Conservation (phyloP, 139 green algal genomes). For the Diplosphaera chodatii region DNA sequence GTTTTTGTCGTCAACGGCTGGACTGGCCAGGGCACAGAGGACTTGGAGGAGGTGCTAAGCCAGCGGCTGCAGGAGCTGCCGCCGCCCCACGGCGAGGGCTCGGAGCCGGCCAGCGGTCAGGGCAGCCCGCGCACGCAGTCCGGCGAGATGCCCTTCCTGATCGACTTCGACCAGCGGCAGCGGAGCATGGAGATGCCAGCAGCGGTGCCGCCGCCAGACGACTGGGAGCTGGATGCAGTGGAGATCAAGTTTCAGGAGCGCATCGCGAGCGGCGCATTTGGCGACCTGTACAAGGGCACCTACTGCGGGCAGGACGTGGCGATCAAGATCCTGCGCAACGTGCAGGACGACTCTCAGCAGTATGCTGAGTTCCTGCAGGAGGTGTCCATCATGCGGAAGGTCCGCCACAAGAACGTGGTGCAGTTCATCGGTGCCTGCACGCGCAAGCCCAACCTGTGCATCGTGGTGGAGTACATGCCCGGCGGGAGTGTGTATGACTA, state of each 20-base stretch:
- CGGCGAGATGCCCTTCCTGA: background rate
- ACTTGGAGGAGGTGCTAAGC: constrained; percentile 71
- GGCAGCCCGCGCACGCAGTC: background rate
- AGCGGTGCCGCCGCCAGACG: constrained; percentile 41
- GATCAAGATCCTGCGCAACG: constrained; percentile 96
- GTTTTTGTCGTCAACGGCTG: constrained; percentile 95
- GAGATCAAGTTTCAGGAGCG: constrained; percentile 83
- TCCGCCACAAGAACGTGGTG: constrained; percentile 97
- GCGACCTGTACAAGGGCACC: constrained; percentile 85
- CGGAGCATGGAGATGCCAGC: background rate
- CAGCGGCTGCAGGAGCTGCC: constrained; percentile 70
- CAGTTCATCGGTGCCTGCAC: constrained; percentile 99
- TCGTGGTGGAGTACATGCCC: constrained; percentile 98
- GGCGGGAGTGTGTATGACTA: constrained; percentile 91
- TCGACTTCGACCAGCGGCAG: background rate
- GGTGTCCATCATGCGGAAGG: constrained; percentile 83
- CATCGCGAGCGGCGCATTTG: constrained; percentile 86
- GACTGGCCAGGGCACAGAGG: constrained; percentile 38
- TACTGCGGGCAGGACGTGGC: constrained; percentile 98
- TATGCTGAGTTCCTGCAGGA: constrained; percentile 92
- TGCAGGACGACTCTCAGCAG: constrained; percentile 74
- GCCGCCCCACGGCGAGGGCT: constrained; percentile 34
- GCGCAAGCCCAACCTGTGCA: constrained; percentile 92
- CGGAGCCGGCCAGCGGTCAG: constrained; percentile 6
- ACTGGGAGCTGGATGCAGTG: constrained; percentile 92